Base-by-base conservation (phyloP, 73 alveolate genomes). In the Paramecium biaurelia region DNA sequence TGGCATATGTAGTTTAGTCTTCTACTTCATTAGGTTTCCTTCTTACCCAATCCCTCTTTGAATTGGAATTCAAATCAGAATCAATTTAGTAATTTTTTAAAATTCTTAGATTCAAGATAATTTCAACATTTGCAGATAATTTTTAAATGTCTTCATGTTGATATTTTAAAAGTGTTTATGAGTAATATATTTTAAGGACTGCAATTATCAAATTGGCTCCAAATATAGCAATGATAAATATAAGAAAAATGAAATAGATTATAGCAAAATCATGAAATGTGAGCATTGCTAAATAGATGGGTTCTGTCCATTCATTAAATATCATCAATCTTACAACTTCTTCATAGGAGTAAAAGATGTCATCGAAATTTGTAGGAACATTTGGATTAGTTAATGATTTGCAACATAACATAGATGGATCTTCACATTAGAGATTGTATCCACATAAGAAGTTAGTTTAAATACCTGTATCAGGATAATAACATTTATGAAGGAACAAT, bases 221-320 rank as follows among this genome's bases (percentile, higher is more conserved):
- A 79, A 79, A 79, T 5, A 79, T 79, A 43, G 49, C 90, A 41
- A 45, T 24, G 3, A 79, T 79, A 47, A 79, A 79, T 11, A 24
- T 34, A 12, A 79, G 18, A 24, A 45, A 21, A 38, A 79, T 43
- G n/a, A 43, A 79, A 18, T 41, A 79, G 2, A 79, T 23, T 0
- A 79, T 63, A 20, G 74, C n/a, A 18, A 26, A 12, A 30, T 32
- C 76, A 43, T 79, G 90, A n/a, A 79, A 79, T 1, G 90, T 79
- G 14, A 32, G 70, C 90, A 79, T 79, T 2, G 90, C 42, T 18
- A 47, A 79, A 45, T 79, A 79, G n/a, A 79, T 18, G 7, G 90
- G 90, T 20, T 79, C 90, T 12, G 90, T 79, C 90, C 90, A 79
- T 30, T 79, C 90, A 79, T 79, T 79, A 37, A 42, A 79, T 7